Conservation (phyloP, 2,329 filamentous ascomycete genomes). For the Penicillium sp. region DNA sequence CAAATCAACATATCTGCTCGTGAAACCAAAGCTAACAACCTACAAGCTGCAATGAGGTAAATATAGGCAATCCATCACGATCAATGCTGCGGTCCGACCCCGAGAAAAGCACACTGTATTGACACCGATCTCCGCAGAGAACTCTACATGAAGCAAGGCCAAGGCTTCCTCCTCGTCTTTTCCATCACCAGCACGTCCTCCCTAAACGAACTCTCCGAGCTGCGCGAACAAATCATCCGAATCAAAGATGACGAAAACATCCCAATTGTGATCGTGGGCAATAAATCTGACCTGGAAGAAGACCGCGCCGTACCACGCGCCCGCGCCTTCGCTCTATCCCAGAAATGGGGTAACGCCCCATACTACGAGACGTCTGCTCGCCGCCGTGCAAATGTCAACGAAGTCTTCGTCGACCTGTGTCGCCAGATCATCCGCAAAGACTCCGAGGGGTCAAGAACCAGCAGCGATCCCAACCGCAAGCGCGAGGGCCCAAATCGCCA, state of each 20-base stretch:
- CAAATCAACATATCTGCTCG: background rate
- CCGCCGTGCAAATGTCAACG: constrained; percentile 81
- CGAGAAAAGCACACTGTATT: constrained; percentile 20
- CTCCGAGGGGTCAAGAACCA: constrained; percentile 36
- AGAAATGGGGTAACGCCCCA: constrained; percentile 79
- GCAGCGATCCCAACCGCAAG: constrained; percentile 31
- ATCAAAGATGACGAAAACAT: constrained; percentile 86
- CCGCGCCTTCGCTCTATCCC: constrained; percentile 79
- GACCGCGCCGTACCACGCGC: constrained; percentile 74
- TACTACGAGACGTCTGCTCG: constrained; percentile 90
- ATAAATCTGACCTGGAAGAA: constrained; percentile 88
- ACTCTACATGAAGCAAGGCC: constrained; percentile 89
- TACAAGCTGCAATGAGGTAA: constrained; percentile 58
- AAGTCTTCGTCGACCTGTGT: constrained; percentile 82
- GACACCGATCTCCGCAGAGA: constrained; percentile 51
- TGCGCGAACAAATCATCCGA: constrained; percentile 84
- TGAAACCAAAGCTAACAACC: constrained; percentile 16
- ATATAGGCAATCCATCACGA: constrained; percentile 5
- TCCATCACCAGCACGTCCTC: constrained; percentile 84
- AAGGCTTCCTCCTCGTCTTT: constrained; percentile 89
- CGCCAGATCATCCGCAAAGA: constrained; percentile 78
- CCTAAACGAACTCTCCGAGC: constrained; percentile 73
- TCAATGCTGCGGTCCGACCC: background rate
- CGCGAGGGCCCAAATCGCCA: constrained; percentile 35
- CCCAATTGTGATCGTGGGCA: constrained; percentile 86